Evolutionary conservation across 2,329 filamentous ascomycete genomes (phyloP), one percentile per base, ranked within the genome.

Genomic region (Colletotrichum sp.): DNA sequence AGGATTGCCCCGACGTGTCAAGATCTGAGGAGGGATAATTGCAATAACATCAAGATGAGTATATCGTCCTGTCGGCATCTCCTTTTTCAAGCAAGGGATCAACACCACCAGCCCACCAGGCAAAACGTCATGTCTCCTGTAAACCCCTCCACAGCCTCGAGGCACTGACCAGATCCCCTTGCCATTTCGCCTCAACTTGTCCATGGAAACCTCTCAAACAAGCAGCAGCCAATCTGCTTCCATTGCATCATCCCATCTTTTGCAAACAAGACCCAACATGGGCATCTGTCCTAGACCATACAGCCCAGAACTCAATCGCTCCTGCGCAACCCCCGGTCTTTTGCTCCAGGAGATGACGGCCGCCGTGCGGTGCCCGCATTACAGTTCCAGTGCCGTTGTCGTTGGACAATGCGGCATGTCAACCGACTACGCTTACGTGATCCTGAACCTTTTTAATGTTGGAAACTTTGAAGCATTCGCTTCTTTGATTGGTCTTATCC

Each of bases 41-140:
- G 15, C 27, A 29, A 66, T 52, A 71, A 16, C 49, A 66, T 34
- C 52, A 30, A 57, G 11, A 25, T 19, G 30, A 55, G 36, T 67
- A 63, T 66, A 57, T 34, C 49, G 34, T 75, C 68, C 52, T 27
- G 62, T 52, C 25, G 68, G 62, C 29, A 61, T 22, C 27, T 39
- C 36, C 8, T 63, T 49, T 52, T 44, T 27, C 5, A 65, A 75
- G 52, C 72, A 30, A 75, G 27, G 29, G 70, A 76, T 65, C 73
- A 64, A 34, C 73, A 32, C 6, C 73, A 32, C 12, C 64, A 25
- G 49, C 44, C 63, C 49, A 57, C 67, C 22, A 19, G 19, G 32
- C 44, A 61, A 13, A 69, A 73, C 73, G 73, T 76, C 73, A 73
- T 78, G 32, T 72, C 69, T 55, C 69, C 72, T 63, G 32, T 44